Percentiles rank a stretch among this genome's conserved stretches.
These are phyloP conservation scores for Castanea crenata DNA, from an alignment of 306 rosid species.

Conservation along the genomic window DNA sequence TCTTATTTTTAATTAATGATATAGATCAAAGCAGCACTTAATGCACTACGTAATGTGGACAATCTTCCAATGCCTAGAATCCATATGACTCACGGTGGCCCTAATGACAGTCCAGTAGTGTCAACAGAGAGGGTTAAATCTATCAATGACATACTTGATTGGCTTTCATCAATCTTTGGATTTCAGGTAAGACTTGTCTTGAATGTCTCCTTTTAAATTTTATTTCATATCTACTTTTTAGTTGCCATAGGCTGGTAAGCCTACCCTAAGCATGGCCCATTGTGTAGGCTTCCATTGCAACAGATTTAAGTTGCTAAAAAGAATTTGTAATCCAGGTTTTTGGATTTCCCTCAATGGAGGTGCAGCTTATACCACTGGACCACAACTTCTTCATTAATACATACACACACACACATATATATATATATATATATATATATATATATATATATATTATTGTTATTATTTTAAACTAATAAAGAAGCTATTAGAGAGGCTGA, in stretches of 20 bases:
- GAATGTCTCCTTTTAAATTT: slow-evolving; percentile 8
- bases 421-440: no score
- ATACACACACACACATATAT: no score
- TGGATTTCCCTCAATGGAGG: not conserved
- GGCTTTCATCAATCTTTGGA: slow-evolving; percentile 80
- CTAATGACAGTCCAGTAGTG: slow-evolving; percentile 34
- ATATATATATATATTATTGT: not conserved
- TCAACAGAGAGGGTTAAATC: slow-evolving; percentile 53
- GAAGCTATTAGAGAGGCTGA: not conserved
- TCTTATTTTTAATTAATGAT: slow-evolving; percentile 12
- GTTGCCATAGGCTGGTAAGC: not conserved
- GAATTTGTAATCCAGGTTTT: not conserved
- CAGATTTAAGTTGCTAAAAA: not conserved
- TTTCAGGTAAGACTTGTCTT: slow-evolving; percentile 69
- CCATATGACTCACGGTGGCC: slow-evolving; percentile 28
- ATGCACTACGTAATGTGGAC: slow-evolving; percentile 57
- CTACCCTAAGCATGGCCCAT: not conserved
- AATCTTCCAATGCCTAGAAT: slow-evolving; percentile 75
- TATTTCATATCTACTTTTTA: not conserved
- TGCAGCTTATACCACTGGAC: not conserved
- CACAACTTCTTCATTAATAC: not conserved
- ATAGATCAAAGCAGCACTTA: slow-evolving; percentile 79
- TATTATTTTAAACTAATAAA: not conserved
- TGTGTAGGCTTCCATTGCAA: not conserved
- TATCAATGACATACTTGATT: slow-evolving; percentile 84